Evolutionary conservation across 2,329 filamentous ascomycete genomes (phyloP).

Genomic region (Rachicladosporium sp.): DNA sequence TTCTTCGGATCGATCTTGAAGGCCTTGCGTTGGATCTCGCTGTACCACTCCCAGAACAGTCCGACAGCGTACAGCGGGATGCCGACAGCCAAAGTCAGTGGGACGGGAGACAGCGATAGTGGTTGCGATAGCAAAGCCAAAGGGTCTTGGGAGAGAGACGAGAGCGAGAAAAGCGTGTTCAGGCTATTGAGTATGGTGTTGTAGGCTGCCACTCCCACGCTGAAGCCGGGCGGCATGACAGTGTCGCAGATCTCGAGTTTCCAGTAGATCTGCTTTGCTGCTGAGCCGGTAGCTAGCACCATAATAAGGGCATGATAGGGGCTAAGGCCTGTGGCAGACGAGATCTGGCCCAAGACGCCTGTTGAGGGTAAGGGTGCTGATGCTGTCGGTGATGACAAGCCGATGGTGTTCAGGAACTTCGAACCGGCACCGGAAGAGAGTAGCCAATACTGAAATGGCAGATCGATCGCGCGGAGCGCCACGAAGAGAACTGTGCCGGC

Average conservation of each 20-base stretch:
- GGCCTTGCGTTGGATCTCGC: constrained; percentile 7
- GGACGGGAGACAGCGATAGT: constrained; percentile 4
- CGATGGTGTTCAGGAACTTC: constrained; percentile 5
- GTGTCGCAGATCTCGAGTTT: constrained; percentile 12
- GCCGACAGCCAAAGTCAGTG: constrained; percentile 8
- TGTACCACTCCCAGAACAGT: constrained; percentile 15
- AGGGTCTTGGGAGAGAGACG: constrained; percentile 11
- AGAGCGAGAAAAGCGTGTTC: constrained; percentile 14
- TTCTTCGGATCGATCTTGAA: constrained; percentile 11
- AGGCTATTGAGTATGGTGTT: constrained; percentile 15
- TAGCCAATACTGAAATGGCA: constrained; percentile 13
- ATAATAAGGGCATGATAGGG: constrained; percentile 14
- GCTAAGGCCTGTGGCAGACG: constrained; percentile 7
- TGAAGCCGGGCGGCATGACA: constrained; percentile 9
- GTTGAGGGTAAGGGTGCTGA: constrained; percentile 2
- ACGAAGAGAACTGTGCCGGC: constrained; percentile 11
- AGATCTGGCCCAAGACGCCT: background rate
- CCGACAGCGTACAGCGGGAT: constrained; percentile 11
- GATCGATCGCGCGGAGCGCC: constrained; percentile 9
- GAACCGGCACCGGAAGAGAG: constrained; percentile 7
- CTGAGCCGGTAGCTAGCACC: constrained; percentile 12
- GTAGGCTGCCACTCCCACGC: constrained; percentile 9
- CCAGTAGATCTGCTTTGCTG: constrained; percentile 18
- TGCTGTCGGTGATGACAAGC: constrained; percentile 5
- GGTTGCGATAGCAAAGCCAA: constrained; percentile 3